Evolutionary conservation across 257 asterid species (phyloP), one percentile per base, ranked within the genome.

Genomic region (Jacaranda copaia): DNA sequence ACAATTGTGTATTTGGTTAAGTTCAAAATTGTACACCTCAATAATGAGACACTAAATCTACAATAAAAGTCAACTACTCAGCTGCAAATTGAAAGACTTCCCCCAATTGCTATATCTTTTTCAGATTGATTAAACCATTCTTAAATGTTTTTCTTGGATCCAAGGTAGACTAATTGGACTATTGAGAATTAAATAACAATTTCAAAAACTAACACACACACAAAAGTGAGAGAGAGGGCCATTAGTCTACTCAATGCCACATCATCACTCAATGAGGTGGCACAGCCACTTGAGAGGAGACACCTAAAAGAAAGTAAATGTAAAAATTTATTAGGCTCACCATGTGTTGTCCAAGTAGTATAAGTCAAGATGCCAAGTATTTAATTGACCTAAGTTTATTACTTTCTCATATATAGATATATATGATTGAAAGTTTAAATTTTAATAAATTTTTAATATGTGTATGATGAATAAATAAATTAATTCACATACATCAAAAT

Each of bases 11-110:
- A 36, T 71, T 48, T 52, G 65, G 36, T 51, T 53, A 38, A 64
- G 46, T 11, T 32, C 20, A 18, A 51, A 10, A 65, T 11, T 76
- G 48, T 6, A 55, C 25, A 58, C 55, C 67, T 42, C 57, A 68
- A 57, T 65, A 14, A 48, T 65, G 52, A 32, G 45, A 32, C 43
- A 68, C 6, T 18, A 9, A 14, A 56, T 72, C 70, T 46, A 46
- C 43, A 45, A 79, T 72, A 49, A 65, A 65, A 63, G 79, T 66
- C 79, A 79, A 69, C 83, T 11, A 57, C 52, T 35, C 71, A 65
- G 56, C 71, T 73, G 52, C 69, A 72, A 64, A 65, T 72, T 46
- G 49, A 40, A 66, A 67, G 11, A 36, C 58, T 36, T 55, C 4
- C 32, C 32, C 11, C 20, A 55, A 8, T 35, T 72, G 68, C 79